These are phyloP conservation scores for Starmerella bombi DNA, from an alignment of 805 yeast species.

Conservation along the genomic window DNA sequence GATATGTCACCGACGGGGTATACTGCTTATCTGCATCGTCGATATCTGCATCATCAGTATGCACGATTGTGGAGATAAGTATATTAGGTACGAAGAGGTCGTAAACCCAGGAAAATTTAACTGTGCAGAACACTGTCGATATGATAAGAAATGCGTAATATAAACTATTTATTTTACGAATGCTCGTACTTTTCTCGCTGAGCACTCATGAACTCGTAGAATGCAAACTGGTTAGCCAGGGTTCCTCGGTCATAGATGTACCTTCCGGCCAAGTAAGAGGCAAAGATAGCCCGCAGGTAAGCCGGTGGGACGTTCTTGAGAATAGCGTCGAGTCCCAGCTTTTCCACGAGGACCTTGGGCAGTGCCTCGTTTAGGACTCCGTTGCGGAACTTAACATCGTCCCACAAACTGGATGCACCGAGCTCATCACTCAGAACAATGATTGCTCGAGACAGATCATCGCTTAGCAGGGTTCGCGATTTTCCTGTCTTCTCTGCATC, in stretches of 20 bases:
- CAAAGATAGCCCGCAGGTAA: conserved; percentile 77
- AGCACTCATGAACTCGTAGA: conserved; percentile 32
- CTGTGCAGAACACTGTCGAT: no score
- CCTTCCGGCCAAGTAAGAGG: conserved; percentile 69
- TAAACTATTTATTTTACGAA: no score
- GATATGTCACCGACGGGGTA: no score
- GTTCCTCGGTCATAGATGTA: conserved; percentile 75
- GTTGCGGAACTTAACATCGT: conserved; percentile 63
- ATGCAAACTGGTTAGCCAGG: conserved; percentile 53
- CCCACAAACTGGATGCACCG: conserved; percentile 71
- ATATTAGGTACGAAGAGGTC: no score
- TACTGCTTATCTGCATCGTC: no score
- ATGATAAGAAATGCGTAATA: no score
- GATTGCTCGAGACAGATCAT: conserved; percentile 67
- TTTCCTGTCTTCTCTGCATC: conserved; percentile 51
- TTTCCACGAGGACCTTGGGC: conserved; percentile 55
- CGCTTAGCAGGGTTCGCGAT: conserved; percentile 55
- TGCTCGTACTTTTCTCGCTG: conserved; percentile 17
- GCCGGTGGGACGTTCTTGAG: conserved; percentile 72
- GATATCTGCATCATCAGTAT: no score
- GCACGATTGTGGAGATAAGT: no score
- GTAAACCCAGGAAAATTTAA: no score
- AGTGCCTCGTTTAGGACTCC: conserved; percentile 63
- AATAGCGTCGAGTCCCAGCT: conserved; percentile 50
- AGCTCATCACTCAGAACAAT: conserved; percentile 78